These are phyloP conservation scores for Colletotrichum sidae DNA, from an alignment of 2,329 filamentous ascomycete genomes.

Conservation along the genomic window DNA sequence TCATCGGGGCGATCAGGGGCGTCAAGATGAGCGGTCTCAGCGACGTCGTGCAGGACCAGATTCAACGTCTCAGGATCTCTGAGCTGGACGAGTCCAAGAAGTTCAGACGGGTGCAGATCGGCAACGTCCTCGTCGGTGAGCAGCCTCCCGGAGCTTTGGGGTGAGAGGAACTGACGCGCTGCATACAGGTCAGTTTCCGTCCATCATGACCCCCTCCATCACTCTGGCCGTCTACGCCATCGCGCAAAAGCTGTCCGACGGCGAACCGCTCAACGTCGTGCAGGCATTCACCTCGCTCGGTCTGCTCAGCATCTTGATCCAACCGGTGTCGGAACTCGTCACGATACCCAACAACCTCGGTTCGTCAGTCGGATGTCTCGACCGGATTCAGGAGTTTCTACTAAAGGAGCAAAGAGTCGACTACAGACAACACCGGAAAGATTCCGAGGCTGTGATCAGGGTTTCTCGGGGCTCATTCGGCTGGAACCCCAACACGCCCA, in stretches of 20 bases:
- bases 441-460: not conserved
- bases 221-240: conserved; percentile 31
- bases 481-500: not conserved
- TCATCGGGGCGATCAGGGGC: conserved; percentile 61
- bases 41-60: conserved; percentile 45
- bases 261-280: conserved; percentile 22
- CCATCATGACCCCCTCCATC: conserved; percentile 21
- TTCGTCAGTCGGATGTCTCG: conserved; percentile 40
- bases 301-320: conserved; percentile 17
- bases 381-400: conserved; percentile 43
- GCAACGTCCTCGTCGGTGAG: conserved; percentile 19
- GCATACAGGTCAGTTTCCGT: conserved; percentile 14
- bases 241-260: conserved; percentile 2
- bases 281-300: conserved; percentile 31
- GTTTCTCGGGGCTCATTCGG: not conserved
- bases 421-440: not conserved
- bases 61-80: conserved; percentile 37
- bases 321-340: conserved; percentile 30
- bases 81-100: conserved; percentile 39
- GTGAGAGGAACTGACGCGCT: not conserved
- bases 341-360: conserved; percentile 26
- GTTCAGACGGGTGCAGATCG: conserved; percentile 20
- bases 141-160: not conserved
- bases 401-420: conserved; percentile 28
- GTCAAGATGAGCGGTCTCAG: conserved; percentile 63